These are phyloP conservation scores for Botrytis paeoniae DNA, from an alignment of 2,329 filamentous ascomycete species.

Conservation along the genomic window DNA sequence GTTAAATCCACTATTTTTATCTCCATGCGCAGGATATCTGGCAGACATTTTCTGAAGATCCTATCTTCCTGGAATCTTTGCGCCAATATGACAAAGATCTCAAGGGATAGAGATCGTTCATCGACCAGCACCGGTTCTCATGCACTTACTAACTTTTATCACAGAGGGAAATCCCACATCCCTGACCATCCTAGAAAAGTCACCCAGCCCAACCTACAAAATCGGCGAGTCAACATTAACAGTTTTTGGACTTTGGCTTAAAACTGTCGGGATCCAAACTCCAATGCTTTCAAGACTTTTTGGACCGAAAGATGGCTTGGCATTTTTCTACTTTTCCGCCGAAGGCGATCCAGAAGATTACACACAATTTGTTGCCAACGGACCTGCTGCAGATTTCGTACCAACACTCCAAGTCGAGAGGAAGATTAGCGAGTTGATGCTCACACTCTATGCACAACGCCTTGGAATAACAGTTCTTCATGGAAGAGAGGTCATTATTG, in stretches of 20 bases:
- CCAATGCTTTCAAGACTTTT: slow-evolving; percentile 29
- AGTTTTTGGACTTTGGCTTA: slow-evolving; percentile 29
- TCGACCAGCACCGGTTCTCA: not conserved
- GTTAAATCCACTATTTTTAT: not conserved
- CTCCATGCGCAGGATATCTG: not conserved
- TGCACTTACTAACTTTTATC: not conserved
- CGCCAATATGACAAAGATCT: not conserved
- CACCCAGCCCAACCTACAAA: slow-evolving; percentile 29
- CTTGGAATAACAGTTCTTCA: slow-evolving; percentile 32
- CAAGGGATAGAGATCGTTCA: not conserved
- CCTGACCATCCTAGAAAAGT: slow-evolving; percentile 30
- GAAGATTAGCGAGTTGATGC: slow-evolving; percentile 33
- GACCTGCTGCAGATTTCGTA: slow-evolving; percentile 27
- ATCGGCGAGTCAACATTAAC: slow-evolving; percentile 34
- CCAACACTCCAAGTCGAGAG: slow-evolving; percentile 32
- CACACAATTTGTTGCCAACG: slow-evolving; percentile 24
- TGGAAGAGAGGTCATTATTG: slow-evolving; percentile 23
- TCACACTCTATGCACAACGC: slow-evolving; percentile 33
- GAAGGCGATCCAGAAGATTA: slow-evolving; percentile 25
- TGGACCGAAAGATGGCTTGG: slow-evolving; percentile 34
- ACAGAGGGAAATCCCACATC: not conserved
- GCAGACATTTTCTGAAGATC: not conserved
- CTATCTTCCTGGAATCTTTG: rapidly evolving
- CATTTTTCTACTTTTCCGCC: slow-evolving; percentile 30
- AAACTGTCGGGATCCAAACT: slow-evolving; percentile 25